Evolutionary conservation across 2,329 filamentous ascomycete species (phyloP).

Genomic region (Xylariaceae sp.): DNA sequence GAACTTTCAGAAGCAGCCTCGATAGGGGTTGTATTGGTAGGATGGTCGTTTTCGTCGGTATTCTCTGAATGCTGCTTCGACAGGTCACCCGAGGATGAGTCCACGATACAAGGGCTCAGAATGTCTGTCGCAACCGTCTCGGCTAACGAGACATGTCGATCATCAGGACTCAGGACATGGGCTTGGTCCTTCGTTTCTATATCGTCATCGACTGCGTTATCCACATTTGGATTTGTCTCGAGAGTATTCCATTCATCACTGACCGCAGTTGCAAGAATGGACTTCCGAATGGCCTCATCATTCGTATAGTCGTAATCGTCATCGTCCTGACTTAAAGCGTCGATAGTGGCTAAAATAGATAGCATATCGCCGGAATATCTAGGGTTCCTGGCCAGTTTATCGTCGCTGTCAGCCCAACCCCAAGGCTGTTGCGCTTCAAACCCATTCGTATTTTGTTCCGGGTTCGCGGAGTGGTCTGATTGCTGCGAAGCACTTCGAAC

Average conservation of each 20-base stretch:
- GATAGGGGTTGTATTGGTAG: conserved; percentile 12
- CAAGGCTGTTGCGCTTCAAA: conserved; percentile 18
- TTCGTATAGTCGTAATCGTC: conserved; percentile 31
- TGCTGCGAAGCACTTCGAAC: conserved; percentile 41
- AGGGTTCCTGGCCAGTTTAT: conserved; percentile 40
- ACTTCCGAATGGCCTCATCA: conserved; percentile 27
- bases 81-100: conserved; percentile 15
- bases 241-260: conserved; percentile 30
- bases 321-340: conserved; percentile 44
- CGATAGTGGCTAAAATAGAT: conserved; percentile 55
- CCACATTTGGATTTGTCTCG: conserved; percentile 3
- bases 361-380: conserved; percentile 38
- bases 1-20: conserved; percentile 21
- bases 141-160: conserved; percentile 23
- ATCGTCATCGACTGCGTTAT: conserved; percentile 6
- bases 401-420: conserved; percentile 36
- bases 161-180: not conserved
- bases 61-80: conserved; percentile 22
- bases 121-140: conserved; percentile 30
- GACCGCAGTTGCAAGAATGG: conserved; percentile 35
- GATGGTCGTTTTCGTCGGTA: conserved; percentile 15
- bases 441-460: conserved; percentile 22
- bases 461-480: conserved; percentile 26
- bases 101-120: conserved; percentile 18
- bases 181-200: conserved; percentile 12